phyloP scores from a whole-genome alignment of 345 rosid species.

The Eucalyptus cloeziana region DNA sequence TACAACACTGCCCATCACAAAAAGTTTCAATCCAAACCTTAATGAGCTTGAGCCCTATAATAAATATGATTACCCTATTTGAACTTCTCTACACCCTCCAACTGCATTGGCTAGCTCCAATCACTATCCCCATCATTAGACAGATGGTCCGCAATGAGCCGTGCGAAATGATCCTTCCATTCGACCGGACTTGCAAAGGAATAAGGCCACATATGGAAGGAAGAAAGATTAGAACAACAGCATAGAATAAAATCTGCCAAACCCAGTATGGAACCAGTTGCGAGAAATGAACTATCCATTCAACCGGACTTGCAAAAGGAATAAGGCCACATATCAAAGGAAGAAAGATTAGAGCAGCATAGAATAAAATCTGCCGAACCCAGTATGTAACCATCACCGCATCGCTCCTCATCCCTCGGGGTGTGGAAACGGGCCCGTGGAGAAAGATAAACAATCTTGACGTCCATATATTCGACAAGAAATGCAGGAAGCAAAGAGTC shows the following conservation, averaged over 20 bases:
- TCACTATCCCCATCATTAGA: not conserved
- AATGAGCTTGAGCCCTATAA: not conserved
- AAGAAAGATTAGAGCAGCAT: slow-evolving; percentile 20
- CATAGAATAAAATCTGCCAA: slow-evolving; percentile 35
- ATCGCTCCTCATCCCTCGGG: slow-evolving; percentile 1
- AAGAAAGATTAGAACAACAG: slow-evolving; percentile 18
- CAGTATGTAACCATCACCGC: slow-evolving; percentile 38
- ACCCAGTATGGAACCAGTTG: slow-evolving; percentile 16
- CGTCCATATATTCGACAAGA: slow-evolving; percentile 33
- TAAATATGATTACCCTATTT: not conserved
- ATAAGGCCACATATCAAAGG: slow-evolving; percentile 58
- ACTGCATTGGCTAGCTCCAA: not conserved
- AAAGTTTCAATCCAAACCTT: not conserved
- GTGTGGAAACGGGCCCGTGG: slow-evolving; percentile 32
- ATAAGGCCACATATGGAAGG: slow-evolving; percentile 58
- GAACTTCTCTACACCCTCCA: not conserved
- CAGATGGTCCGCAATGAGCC: not conserved
- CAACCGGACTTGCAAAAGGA: slow-evolving; percentile 50
- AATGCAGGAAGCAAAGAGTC: slow-evolving; percentile 50
- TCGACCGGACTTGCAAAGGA: slow-evolving; percentile 60
- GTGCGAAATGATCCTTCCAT: slow-evolving; percentile 52
- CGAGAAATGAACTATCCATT: slow-evolving; percentile 57
- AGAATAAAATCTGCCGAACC: slow-evolving; percentile 42
- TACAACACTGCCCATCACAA: not conserved
- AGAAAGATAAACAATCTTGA: slow-evolving; percentile 29